Conservation (phyloP, 768 basidiomycete species). For the Russula griseocarnosa region DNA sequence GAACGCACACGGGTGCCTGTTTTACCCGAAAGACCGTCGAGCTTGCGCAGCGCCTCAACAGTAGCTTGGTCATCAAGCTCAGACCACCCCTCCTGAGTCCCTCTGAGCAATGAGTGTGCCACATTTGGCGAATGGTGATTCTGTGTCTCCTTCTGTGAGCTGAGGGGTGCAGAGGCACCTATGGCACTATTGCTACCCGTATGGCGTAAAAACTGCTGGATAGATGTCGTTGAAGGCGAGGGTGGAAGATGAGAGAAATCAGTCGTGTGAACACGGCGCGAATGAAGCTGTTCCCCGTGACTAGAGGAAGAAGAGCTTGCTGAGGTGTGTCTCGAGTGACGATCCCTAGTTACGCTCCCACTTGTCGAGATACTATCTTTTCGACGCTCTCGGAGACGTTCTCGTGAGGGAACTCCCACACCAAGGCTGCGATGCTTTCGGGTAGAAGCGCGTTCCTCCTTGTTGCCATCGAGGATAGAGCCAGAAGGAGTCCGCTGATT, state of each 20-base stretch:
- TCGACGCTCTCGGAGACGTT: constrained; percentile 47
- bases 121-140: constrained; percentile 57
- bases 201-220: constrained; percentile 74
- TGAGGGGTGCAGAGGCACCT: constrained; percentile 37
- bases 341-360: constrained; percentile 26
- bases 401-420: constrained; percentile 34
- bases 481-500: constrained; percentile 25
- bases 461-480: constrained; percentile 44
- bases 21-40: constrained; percentile 83
- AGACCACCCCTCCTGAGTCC: constrained; percentile 88
- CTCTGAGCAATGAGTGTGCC: constrained; percentile 79
- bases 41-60: constrained; percentile 84
- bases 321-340: constrained; percentile 64
- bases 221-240: constrained; percentile 86
- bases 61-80: constrained; percentile 85
- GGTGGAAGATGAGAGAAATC: constrained; percentile 91
- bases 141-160: constrained; percentile 40
- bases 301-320: constrained; percentile 64
- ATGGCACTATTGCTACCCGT: constrained; percentile 42
- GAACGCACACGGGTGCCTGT: constrained; percentile 65
- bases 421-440: constrained; percentile 29
- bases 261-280: constrained; percentile 61
- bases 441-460: constrained; percentile 20
- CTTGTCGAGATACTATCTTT: constrained; percentile 35
- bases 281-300: constrained; percentile 44